A percentile compares a stretch with the other conserved stretches of the same genome.
These are phyloP conservation scores for Gossypium herbaceum DNA, from an alignment of 345 rosid species.

Conservation along the genomic window DNA sequence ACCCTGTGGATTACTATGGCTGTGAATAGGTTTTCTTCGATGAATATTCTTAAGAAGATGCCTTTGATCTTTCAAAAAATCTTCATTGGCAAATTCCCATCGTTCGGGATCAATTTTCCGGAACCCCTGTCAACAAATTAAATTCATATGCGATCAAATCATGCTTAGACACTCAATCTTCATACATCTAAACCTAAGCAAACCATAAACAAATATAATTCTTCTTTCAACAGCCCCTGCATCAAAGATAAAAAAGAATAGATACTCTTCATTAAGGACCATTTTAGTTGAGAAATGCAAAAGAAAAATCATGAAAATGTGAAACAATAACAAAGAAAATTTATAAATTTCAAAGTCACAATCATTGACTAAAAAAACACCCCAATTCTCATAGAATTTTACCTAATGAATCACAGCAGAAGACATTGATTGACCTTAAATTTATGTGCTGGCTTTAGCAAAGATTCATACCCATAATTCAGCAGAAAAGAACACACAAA, in stretches of 20 bases:
- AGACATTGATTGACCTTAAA: not conserved
- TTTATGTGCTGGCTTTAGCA: too few relatives aligned
- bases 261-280: not conserved
- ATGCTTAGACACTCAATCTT: not conserved
- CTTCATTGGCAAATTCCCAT: constrained; percentile 95
- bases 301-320: not conserved
- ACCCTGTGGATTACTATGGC: constrained; percentile 72
- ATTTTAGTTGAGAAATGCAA: not conserved
- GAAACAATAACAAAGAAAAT: not conserved
- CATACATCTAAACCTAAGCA: not conserved
- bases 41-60: constrained; percentile 90
- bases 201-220: not conserved
- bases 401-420: not conserved
- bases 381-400: not conserved
- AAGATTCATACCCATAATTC: too few relatives aligned
- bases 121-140: constrained; percentile 25
- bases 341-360: not conserved
- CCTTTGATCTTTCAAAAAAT: constrained; percentile 74
- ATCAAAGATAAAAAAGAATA: not conserved
- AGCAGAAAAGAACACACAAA: not conserved
- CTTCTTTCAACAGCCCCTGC: not conserved
- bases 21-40: constrained; percentile 86
- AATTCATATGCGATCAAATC: not conserved
- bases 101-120: constrained; percentile 86
- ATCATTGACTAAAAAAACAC: not conserved